phyloP scores from a whole-genome alignment of 345 rosid species.

The Gossypium turneri region DNA sequence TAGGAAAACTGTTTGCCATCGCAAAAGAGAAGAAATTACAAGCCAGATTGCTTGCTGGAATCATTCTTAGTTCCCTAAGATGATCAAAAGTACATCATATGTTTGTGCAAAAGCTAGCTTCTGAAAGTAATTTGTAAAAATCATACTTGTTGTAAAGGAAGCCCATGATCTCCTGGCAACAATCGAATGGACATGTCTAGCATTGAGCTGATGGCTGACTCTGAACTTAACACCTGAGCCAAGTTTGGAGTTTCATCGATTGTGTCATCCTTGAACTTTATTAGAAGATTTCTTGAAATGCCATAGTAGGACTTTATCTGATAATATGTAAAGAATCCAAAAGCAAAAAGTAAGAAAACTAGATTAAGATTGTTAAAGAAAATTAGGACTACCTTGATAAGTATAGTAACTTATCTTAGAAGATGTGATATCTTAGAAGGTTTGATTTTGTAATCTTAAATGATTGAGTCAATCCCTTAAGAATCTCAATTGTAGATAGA shows the following conservation, averaged over 20 bases:
- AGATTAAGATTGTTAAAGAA: neutral
- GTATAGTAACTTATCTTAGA: too few relatives aligned
- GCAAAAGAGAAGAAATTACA: neutral
- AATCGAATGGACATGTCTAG: constrained; percentile 90
- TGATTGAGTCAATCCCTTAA: too few relatives aligned
- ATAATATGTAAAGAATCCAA: constrained; percentile 13
- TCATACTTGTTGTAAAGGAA: constrained; percentile 89
- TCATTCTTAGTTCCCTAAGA: neutral
- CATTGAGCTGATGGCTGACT: constrained; percentile 86
- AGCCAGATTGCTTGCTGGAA: neutral
- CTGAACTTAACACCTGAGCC: constrained; percentile 88
- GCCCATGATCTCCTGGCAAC: constrained; percentile 92
- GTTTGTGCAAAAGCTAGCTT: neutral
- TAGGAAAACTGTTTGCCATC: neutral
- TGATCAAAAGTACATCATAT: neutral
- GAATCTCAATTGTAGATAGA: too few relatives aligned
- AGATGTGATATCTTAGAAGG: too few relatives aligned
- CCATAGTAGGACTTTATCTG: constrained; percentile 96
- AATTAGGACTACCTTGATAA: too few relatives aligned
- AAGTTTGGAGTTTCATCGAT: constrained; percentile 84
- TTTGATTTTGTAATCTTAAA: too few relatives aligned
- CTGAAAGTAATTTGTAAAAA: neutral
- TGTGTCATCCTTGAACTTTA: constrained; percentile 80
- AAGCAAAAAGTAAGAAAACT: constrained; percentile 1
- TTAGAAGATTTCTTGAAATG: constrained; percentile 81